Evolutionary conservation across 2,329 filamentous ascomycete genomes (phyloP), one percentile per base, ranked within the genome.

Genomic region (Ophiostoma montium): DNA sequence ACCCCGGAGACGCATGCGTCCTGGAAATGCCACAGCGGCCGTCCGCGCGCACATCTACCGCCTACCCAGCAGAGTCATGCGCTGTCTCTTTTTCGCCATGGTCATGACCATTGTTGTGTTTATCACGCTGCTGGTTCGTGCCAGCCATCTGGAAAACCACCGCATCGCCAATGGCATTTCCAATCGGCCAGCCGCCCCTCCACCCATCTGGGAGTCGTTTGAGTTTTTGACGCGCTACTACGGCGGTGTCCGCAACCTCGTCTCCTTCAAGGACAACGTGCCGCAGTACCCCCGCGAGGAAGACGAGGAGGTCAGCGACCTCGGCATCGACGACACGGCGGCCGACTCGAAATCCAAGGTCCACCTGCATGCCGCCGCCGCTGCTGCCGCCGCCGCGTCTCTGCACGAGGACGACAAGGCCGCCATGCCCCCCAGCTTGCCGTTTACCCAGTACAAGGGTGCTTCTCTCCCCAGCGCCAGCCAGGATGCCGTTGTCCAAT

Each of bases 181-280:
- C 27, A 74, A 76, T 15, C 78, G 79, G 55, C 73, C 73, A 12
- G 72, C 78, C 0, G 65, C 76, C 0, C 76, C 79, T 18, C 84
- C 86, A 12, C 78, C 80, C 0, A 65, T 76, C 5, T 96, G 89
- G 88, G 86, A 94, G 62, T 76, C 75, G 10, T 96, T 94, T 61
- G 78, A 80, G 0, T 94, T 95, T 59, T 65, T 98, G 53, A 82
- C 82, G 52, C 76, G 89, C 54, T 98, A 95, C 62, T 92, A 95
- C 62, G 90, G 88, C 13, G 92, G 92, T 1, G 74, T 98, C 52
- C 74, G 82, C 55, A 83, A 76, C 0, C 61, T 98, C 53, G 76
- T 85, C 0, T 65, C 78, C 0, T 67, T 79, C 23, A 63, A 71
- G 13, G 70, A 85, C 44, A 90, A 89, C 56, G 69, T 73, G 10